These are phyloP conservation scores for Mycena pura DNA, from an alignment of 768 basidiomycete species.

Conservation along the genomic window DNA sequence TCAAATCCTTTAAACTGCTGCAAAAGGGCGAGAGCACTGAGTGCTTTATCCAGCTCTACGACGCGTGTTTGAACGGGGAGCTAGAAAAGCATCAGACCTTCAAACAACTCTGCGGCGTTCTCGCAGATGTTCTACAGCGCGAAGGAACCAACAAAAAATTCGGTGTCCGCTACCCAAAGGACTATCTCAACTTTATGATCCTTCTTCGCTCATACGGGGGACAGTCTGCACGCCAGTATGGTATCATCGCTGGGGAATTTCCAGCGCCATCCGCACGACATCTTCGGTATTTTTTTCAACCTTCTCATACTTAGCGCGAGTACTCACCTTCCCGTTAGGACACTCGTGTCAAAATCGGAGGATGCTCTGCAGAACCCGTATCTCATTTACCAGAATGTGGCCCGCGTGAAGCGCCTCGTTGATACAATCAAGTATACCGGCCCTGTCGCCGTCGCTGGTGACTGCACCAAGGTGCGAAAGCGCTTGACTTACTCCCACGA, in stretches of 20 bases:
- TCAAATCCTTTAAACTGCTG: conserved; percentile 6
- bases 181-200: conserved; percentile 25
- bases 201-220: conserved; percentile 22
- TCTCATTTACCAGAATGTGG: conserved; percentile 34
- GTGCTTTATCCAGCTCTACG: conserved; percentile 23
- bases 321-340: neutral
- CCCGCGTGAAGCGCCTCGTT: conserved; percentile 31
- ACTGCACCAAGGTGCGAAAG: too few relatives aligned
- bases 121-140: conserved; percentile 19
- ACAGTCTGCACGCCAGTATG: conserved; percentile 24
- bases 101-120: conserved; percentile 15
- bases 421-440: conserved; percentile 26
- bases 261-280: neutral
- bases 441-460: conserved; percentile 30
- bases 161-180: conserved; percentile 19
- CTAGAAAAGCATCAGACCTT: conserved; percentile 19
- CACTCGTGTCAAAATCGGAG: conserved; percentile 27
- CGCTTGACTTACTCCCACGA: too few relatives aligned
- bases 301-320: neutral
- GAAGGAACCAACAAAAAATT: conserved; percentile 7
- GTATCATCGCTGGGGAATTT: conserved; percentile 13
- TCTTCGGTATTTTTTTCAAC: neutral
- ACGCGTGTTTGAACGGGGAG: conserved; percentile 14
- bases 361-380: too few relatives aligned
- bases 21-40: conserved; percentile 12